These are phyloP conservation scores for Podaxis sp. DNA, from an alignment of 768 basidiomycete species.

Conservation along the genomic window DNA sequence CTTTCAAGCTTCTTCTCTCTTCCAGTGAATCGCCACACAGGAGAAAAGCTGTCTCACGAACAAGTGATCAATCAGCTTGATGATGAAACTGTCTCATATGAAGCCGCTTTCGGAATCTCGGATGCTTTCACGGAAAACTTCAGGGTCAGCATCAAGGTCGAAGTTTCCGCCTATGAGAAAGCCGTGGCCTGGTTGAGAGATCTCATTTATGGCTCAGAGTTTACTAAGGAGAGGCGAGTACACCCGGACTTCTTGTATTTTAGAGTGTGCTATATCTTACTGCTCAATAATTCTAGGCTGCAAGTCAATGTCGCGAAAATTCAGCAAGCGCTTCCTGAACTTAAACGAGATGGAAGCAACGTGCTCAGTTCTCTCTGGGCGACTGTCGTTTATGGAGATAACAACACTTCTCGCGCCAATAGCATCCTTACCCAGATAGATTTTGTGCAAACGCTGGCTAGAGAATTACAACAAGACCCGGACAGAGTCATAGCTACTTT, in stretches of 20 bases:
- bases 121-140: constrained; percentile 72
- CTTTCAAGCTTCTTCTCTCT: constrained; percentile 86
- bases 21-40: constrained; percentile 70
- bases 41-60: constrained; percentile 76
- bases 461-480: constrained; percentile 72
- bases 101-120: constrained; percentile 63
- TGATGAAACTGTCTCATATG: constrained; percentile 88
- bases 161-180: constrained; percentile 72
- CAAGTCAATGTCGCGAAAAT: constrained; percentile 85
- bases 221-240: constrained; percentile 74
- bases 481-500: constrained; percentile 71
- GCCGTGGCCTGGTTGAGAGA: constrained; percentile 88
- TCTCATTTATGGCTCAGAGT: constrained; percentile 71
- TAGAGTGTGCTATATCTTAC: background rate
- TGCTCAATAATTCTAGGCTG: constrained; percentile 47
- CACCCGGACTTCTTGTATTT: background rate
- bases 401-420: constrained; percentile 66
- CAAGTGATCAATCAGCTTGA: constrained; percentile 90
- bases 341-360: constrained; percentile 85
- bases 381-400: constrained; percentile 64
- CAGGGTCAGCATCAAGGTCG: constrained; percentile 81
- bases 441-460: constrained; percentile 72
- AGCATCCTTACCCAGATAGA: constrained; percentile 75
- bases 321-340: constrained; percentile 84
- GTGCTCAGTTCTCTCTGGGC: constrained; percentile 74